Evolutionary conservation across 2,329 filamentous ascomycete genomes (phyloP).

Genomic region (Neophaeococcomyces aloes): DNA sequence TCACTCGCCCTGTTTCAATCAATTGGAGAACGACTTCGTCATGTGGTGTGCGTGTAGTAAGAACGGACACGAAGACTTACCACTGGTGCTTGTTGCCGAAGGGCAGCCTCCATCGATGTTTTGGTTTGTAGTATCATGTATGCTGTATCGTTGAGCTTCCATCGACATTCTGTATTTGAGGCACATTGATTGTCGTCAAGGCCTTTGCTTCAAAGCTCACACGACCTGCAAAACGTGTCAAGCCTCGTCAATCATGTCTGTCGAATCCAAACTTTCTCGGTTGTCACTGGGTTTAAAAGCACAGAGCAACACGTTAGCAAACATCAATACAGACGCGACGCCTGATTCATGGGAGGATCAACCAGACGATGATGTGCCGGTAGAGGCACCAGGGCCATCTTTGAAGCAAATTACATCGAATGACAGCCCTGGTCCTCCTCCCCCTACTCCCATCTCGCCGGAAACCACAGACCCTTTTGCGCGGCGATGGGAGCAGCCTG

Average conservation of each 20-base stretch:
- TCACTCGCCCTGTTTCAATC: constrained; percentile 5
- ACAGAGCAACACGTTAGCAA: not conserved
- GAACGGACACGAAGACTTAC: not conserved
- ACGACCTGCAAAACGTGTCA: not conserved
- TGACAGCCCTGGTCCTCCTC: constrained; percentile 38
- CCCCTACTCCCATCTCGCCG: constrained; percentile 56
- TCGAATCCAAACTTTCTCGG: constrained; percentile 12
- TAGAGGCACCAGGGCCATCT: constrained; percentile 11
- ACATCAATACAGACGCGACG: constrained; percentile 44
- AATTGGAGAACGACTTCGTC: constrained; percentile 8
- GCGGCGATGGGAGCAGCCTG: not conserved
- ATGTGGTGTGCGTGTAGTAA: not conserved
- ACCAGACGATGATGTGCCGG: constrained; percentile 18
- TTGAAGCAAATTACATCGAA: constrained; percentile 14
- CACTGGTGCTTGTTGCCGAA: too few species aligned
- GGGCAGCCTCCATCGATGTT: too few species aligned
- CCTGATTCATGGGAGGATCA: constrained; percentile 34
- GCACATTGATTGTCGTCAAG: too few species aligned
- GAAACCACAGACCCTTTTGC: constrained; percentile 2
- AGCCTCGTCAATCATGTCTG: constrained; percentile 5
- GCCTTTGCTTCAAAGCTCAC: not conserved
- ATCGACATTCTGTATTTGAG: too few species aligned
- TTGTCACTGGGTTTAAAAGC: constrained; percentile 14
- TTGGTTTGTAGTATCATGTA: too few species aligned
- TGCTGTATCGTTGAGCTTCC: too few species aligned